These are phyloP conservation scores for Vanderwaltozyma yarrowii DNA, from an alignment of 805 yeast species.

Conservation along the genomic window DNA sequence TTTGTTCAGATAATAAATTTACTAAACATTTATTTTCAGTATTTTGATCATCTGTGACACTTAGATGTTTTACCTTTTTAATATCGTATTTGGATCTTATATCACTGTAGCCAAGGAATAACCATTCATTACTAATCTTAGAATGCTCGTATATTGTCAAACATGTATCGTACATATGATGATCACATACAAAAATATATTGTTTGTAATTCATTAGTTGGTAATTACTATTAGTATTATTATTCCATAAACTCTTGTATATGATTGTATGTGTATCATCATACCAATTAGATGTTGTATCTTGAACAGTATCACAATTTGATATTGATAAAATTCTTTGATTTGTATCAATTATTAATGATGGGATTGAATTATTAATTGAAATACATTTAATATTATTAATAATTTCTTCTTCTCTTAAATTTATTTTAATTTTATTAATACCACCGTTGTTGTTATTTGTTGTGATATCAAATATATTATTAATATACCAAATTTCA, in stretches of 20 bases:
- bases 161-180: slow-evolving; percentile 15
- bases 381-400: background rate
- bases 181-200: slow-evolving; percentile 8
- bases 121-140: slow-evolving; percentile 9
- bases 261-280: slow-evolving; percentile 2
- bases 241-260: background rate
- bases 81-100: slow-evolving; percentile 15
- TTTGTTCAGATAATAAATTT: background rate
- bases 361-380: background rate
- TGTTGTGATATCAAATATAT: slow-evolving; percentile 1
- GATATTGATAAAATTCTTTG: slow-evolving; percentile 3
- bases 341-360: slow-evolving; percentile 3
- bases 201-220: background rate
- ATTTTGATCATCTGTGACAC: background rate
- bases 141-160: slow-evolving; percentile 10
- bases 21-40: background rate
- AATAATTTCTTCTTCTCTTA: slow-evolving; percentile 1
- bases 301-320: background rate
- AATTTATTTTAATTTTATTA: slow-evolving; percentile 1
- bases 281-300: slow-evolving; percentile 3
- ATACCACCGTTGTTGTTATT: too few relatives aligned
- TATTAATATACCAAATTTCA: slow-evolving; percentile 3
- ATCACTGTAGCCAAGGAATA: slow-evolving; percentile 13
- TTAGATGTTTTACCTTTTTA: slow-evolving; percentile 3
- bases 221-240: background rate